Base-by-base conservation (phyloP, 1,139 yeast species). In the Casaregolazyma lundiana region DNA sequence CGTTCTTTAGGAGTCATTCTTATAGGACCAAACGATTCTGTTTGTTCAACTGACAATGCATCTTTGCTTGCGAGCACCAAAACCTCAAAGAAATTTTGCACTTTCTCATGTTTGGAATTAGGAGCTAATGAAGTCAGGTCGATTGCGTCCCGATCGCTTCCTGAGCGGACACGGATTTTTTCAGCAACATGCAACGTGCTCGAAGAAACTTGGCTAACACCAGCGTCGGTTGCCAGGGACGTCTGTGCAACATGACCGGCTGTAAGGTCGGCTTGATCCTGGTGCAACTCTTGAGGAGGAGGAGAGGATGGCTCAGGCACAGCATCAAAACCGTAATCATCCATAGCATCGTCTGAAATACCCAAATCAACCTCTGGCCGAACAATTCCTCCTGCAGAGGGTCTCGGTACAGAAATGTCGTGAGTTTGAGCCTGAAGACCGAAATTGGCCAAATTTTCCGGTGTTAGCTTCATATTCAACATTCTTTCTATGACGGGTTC, bases 51-150 rank as follows among this genome's bases (percentile, higher is more conserved):
- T 18, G 71, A 67, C 43, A 89, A 68, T 44, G 90, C 82, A 56
- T 84, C 92, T 48, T 80, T 73, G 6, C 95, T 84, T 1, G 96
- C 95, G 53, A 89, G 70, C 1, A 88, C 92, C 57, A 90, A 71
- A 62, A 89, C 65, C 61, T 89, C 95, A 60, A 89, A 88, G 65
- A 89, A 89, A 53, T 86, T 77, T 58, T 79, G 77, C 21, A 60
- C 66, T 50, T 55, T 55, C 34, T 58, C 59, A 2, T 59, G 49
- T 29, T 53, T 53, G 34, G 38, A n/a, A 17, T 35, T n/a, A 6
- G 36, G 30, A 3, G 26, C 36, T 26, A 39, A 18, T 15, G 24
- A 36, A 2, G 40, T 15, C 4, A 42, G 19, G 11, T 29, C 39
- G 2, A 42, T 19, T 5, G 35, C 8, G 5, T 9, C 20, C 2